Base-by-base conservation (phyloP, 257 asterid species). In the Solanum infundibuliforme region DNA sequence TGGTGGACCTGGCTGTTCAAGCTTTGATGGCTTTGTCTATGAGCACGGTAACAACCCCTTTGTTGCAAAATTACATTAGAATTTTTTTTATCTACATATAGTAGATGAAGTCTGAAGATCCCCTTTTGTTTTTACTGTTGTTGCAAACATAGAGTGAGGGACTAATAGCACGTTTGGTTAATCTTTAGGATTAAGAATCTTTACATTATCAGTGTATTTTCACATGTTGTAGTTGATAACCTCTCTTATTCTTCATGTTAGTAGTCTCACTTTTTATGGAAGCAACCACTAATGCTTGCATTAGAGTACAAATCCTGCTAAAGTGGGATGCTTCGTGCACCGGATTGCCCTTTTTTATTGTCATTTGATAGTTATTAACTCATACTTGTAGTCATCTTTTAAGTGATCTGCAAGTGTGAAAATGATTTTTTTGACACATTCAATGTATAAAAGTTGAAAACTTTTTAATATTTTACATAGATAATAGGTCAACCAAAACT, bases 1-100 rank as follows among this genome's bases (percentile, higher is more conserved):
- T 90, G 99, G 99, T 46, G 99, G 98, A 8, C 99, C 99, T 14
- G 99, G 99, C 7, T 95, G 99, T 90, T 97, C 99, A 18, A 97
- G 99, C 93, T 97, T 97, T 75, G 99, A 97, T 94, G 99, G 98
- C 31, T 97, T 95, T 86, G 95, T 97, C 85, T 97, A 95, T 89
- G 99, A 97, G 85, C 98, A 97, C 66, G 99, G 99, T 97, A 93
- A 88, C 25, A 88, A 65, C 76, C 12, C 38, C 2, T 69, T 1
- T 66, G 32, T 66, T 3, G 9, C 1, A 27, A 68, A 68, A 68
- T 27, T 66, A 69, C 25, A 18, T 20, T 73, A 29, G 31, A 29
- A 29, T 29, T 29, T 29, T 29, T 29, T 29, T 29, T 29, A 29
- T 29, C 31, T 29, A 29, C 31, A 29, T 29, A 58, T 7, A 58